Evolutionary conservation across 2,329 filamentous ascomycete species (phyloP).

Genomic region (Orbilia brochopaga): DNA sequence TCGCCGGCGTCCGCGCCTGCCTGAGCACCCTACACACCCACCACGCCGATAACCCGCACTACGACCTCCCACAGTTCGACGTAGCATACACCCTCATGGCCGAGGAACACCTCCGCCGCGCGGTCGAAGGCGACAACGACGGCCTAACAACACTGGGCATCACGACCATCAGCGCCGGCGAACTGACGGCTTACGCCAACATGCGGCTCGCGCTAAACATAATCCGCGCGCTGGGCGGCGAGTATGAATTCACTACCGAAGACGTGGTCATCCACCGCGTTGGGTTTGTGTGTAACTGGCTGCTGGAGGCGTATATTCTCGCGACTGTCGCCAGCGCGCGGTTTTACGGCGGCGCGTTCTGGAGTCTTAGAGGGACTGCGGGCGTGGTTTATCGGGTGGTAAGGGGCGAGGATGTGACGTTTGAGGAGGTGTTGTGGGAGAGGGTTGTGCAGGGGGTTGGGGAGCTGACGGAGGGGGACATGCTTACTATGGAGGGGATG

Average conservation of each 20-base stretch:
- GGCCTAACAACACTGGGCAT: not conserved
- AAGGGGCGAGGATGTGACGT: slow-evolving; percentile 24
- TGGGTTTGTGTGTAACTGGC: slow-evolving; percentile 45
- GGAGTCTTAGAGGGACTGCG: slow-evolving; percentile 18
- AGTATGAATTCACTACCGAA: slow-evolving; percentile 21
- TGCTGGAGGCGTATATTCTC: slow-evolving; percentile 41
- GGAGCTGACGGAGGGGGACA: slow-evolving; percentile 25
- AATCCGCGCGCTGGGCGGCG: slow-evolving; percentile 24
- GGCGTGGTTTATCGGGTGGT: slow-evolving; percentile 21
- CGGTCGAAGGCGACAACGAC: not conserved
- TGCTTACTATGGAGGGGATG: slow-evolving; percentile 15
- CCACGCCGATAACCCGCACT: slow-evolving; percentile 2
- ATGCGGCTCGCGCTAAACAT: slow-evolving; percentile 26
- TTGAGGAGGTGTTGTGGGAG: slow-evolving; percentile 31
- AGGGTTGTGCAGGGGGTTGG: slow-evolving; percentile 26
- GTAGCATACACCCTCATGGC: slow-evolving; percentile 30
- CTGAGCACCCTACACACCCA: not conserved
- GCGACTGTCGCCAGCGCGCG: slow-evolving; percentile 21
- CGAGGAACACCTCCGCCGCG: slow-evolving; percentile 21
- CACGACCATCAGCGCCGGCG: not conserved
- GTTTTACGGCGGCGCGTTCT: slow-evolving; percentile 36
- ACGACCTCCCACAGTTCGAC: slow-evolving; percentile 42
- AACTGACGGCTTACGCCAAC: slow-evolving; percentile 3
- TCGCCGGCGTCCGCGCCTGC: slow-evolving; percentile 14
- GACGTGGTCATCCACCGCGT: slow-evolving; percentile 22